These are phyloP conservation scores for Cutaneotrichosporon cutaneum DNA, from an alignment of 1,284 basidiomycete genomes.

Conservation along the genomic window DNA sequence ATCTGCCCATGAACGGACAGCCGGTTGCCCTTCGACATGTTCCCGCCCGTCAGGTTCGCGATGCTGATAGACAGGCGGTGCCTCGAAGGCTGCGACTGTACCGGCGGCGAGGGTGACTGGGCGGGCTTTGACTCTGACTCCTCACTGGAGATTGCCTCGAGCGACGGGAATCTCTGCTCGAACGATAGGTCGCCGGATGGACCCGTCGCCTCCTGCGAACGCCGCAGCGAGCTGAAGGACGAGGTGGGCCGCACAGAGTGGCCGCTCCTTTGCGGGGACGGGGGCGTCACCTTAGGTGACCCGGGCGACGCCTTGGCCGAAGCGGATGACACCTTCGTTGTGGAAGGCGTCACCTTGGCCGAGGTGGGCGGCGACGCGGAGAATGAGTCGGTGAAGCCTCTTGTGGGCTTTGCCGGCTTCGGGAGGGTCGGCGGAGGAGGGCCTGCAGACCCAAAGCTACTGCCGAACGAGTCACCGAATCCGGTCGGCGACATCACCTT, in stretches of 20 bases:
- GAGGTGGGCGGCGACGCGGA: not conserved
- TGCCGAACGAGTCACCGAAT: conserved; percentile 22
- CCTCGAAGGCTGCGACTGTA: conserved; percentile 5
- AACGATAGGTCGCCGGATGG: conserved; percentile 39
- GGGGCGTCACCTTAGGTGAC: not conserved
- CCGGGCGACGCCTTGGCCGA: not conserved
- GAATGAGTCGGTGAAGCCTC: conserved; percentile 17
- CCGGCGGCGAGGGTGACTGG: conserved; percentile 4
- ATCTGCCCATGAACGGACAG: not conserved
- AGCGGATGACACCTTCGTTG: not conserved
- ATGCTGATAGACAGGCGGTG: conserved; percentile 32
- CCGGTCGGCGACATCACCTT: conserved; percentile 14
- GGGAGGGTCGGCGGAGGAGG: conserved; percentile 6
- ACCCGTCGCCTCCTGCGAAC: conserved; percentile 22
- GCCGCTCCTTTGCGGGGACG: conserved; percentile 5
- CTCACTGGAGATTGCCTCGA: conserved; percentile 35
- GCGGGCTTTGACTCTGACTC: not conserved
- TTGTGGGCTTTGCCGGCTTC: not conserved
- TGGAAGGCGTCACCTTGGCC: not conserved
- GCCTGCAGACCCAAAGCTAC: conserved; percentile 2
- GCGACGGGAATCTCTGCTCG: conserved; percentile 49
- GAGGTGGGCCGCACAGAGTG: not conserved
- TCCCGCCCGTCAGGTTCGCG: conserved; percentile 45
- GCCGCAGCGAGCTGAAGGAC: conserved; percentile 13
- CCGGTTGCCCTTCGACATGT: conserved; percentile 17